Percentiles rank a stretch among this genome's conserved stretches.
These are phyloP conservation scores for Ilex paraguariensis DNA, from an alignment of 305 asterid genomes.

Conservation along the genomic window DNA sequence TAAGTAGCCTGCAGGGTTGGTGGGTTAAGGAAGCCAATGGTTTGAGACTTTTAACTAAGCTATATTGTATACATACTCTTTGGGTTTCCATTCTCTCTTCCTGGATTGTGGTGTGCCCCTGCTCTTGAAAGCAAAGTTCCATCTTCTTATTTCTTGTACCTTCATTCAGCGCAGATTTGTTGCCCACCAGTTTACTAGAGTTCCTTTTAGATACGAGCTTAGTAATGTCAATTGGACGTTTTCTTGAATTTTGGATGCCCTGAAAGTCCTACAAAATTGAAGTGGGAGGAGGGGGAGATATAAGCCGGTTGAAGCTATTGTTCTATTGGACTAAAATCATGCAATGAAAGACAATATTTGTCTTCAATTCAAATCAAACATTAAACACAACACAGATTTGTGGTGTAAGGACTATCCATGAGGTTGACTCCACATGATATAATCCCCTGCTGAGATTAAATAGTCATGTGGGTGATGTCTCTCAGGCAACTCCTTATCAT, in stretches of 20 bases:
- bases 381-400: no score
- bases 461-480: no score
- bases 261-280: constrained; percentile 10
- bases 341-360: background rate
- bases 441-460: no score
- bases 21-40: no score
- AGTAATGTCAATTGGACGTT: constrained; percentile 14
- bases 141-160: constrained; percentile 1
- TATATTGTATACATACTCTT: background rate
- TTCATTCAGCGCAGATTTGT: background rate
- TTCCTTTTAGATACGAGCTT: background rate
- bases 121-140: constrained; percentile 4
- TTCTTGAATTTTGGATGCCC: constrained; percentile 16
- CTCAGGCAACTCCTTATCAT: no score
- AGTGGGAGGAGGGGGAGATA: background rate
- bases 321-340: background rate
- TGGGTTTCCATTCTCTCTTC: background rate
- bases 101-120: background rate
- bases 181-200: background rate
- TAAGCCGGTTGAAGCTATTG: background rate
- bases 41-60: no score
- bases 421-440: no score
- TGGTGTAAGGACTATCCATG: no score
- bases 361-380: background rate
- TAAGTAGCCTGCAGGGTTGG: background rate